Percentiles rank a stretch among this genome's conserved stretches.
These are phyloP conservation scores for Elaphomyces granulatus DNA, from an alignment of 495 filamentous ascomycete species.

Conservation along the genomic window DNA sequence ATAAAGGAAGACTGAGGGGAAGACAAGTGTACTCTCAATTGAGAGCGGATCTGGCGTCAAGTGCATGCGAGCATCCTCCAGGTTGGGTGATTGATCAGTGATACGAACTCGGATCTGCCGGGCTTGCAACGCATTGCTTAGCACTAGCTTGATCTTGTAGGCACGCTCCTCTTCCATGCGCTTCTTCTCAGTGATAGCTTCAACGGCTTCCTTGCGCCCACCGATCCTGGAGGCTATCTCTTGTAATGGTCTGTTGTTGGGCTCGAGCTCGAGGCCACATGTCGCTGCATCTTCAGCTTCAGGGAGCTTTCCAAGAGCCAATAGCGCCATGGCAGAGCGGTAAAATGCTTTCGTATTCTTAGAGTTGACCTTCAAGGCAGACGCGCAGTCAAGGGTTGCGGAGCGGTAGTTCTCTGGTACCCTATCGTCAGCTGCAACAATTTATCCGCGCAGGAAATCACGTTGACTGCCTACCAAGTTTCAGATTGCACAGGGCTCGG, in stretches of 20 bases:
- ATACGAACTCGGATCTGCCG: constrained; percentile 51
- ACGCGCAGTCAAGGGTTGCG: constrained; percentile 66
- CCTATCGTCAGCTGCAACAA: too few species aligned
- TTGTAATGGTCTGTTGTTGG: constrained; percentile 43
- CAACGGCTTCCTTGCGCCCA: constrained; percentile 28
- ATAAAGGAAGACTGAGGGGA: constrained; percentile 75
- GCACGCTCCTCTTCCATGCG: constrained; percentile 35
- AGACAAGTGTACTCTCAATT: constrained; percentile 49
- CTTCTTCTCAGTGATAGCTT: constrained; percentile 25
- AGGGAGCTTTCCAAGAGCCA: constrained; percentile 52
- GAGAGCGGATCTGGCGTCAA: constrained; percentile 62
- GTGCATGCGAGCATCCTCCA: constrained; percentile 59
- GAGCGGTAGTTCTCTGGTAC: constrained; percentile 68
- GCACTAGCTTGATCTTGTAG: constrained; percentile 41
- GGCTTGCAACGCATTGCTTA: constrained; percentile 57
- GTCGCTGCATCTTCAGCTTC: constrained; percentile 66
- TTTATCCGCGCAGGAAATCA: too few species aligned
- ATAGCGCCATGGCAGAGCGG: constrained; percentile 59
- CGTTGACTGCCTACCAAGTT: constrained; percentile 52
- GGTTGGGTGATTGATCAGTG: constrained; percentile 61
- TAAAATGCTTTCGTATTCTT: constrained; percentile 80
- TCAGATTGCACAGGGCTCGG: constrained; percentile 73
- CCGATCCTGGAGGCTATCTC: constrained; percentile 39
- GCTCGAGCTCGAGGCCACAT: constrained; percentile 55
- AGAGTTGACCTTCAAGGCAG: constrained; percentile 63